Evolutionary conservation across 2,329 filamentous ascomycete genomes (phyloP).

Genomic region (Orbilia quercus): DNA sequence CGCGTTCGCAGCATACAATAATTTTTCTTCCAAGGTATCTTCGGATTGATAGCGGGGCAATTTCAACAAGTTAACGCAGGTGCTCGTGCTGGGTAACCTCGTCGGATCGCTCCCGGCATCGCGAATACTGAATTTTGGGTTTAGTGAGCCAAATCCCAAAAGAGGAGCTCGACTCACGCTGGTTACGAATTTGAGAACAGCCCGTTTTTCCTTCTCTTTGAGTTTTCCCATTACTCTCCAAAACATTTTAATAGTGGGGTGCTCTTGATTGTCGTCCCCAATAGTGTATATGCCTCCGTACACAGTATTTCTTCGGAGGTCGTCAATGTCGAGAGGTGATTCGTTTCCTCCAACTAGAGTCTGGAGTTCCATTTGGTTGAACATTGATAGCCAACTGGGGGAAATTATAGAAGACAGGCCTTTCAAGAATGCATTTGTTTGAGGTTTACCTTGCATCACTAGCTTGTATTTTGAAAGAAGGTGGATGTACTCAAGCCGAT

Average conservation of each 20-base stretch:
- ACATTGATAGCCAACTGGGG: slow-evolving; percentile 95
- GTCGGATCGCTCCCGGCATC: slow-evolving; percentile 81
- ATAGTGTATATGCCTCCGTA: slow-evolving; percentile 90
- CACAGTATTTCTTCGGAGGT: slow-evolving; percentile 82
- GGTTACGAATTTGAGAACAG: slow-evolving; percentile 95
- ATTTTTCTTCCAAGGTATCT: slow-evolving; percentile 76
- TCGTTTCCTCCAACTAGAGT: slow-evolving; percentile 86
- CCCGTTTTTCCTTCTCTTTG: slow-evolving; percentile 79
- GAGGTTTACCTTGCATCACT: slow-evolving; percentile 79
- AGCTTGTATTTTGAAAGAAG: slow-evolving; percentile 89
- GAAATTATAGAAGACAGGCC: slow-evolving; percentile 89
- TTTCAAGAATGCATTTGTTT: slow-evolving; percentile 86
- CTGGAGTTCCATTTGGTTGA: slow-evolving; percentile 95
- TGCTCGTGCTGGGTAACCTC: slow-evolving; percentile 89
- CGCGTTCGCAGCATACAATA: slow-evolving; percentile 88
- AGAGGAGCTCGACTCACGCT: slow-evolving; percentile 90
- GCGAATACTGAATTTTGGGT: slow-evolving; percentile 87
- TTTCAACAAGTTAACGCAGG: slow-evolving; percentile 94
- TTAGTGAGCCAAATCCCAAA: slow-evolving; percentile 86
- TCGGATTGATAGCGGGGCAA: slow-evolving; percentile 81
- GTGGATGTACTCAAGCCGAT: slow-evolving; percentile 92
- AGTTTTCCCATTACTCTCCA: slow-evolving; percentile 88
- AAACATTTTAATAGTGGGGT: slow-evolving; percentile 85
- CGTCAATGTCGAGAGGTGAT: slow-evolving; percentile 84
- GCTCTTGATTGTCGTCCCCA: slow-evolving; percentile 87